Conservation (phyloP, 345 rosid species). For the Eucalyptus pauciflora region DNA sequence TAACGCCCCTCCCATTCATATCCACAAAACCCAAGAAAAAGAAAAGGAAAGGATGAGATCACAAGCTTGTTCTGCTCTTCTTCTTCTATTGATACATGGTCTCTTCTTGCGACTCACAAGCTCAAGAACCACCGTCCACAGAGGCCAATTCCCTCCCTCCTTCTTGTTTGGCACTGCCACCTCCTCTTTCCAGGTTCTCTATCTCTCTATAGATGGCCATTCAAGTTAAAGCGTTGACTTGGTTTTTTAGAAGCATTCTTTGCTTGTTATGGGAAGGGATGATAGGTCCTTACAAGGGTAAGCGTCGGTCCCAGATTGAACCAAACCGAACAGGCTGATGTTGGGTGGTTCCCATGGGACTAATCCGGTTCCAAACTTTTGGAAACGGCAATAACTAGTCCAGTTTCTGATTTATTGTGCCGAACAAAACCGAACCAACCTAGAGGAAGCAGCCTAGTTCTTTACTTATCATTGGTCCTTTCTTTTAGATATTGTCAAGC, state of each 20-base stretch:
- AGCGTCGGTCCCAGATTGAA: background rate
- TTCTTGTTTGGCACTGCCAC: slow-evolving; percentile 1
- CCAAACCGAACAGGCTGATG: background rate
- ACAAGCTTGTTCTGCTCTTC: background rate
- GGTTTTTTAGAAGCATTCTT: background rate
- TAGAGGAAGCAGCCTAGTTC: background rate
- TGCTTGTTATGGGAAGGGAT: background rate
- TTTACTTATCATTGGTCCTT: background rate
- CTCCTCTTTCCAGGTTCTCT: background rate
- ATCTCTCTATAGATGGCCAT: background rate
- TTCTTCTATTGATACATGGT: background rate
- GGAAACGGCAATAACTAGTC: background rate
- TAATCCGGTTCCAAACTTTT: background rate
- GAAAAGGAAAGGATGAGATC: background rate
- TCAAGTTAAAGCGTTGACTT: background rate
- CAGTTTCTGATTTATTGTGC: background rate
- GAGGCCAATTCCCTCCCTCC: background rate
- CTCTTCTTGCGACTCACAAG: background rate
- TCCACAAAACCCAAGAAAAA: background rate
- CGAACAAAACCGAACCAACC: background rate
- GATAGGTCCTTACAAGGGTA: background rate
- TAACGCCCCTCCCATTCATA: background rate
- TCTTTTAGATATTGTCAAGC: background rate
- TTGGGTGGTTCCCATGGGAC: background rate
- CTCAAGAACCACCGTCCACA: background rate